Conservation (phyloP, 2,329 filamentous ascomycete genomes). For the Rhynchosporium agropyri region DNA sequence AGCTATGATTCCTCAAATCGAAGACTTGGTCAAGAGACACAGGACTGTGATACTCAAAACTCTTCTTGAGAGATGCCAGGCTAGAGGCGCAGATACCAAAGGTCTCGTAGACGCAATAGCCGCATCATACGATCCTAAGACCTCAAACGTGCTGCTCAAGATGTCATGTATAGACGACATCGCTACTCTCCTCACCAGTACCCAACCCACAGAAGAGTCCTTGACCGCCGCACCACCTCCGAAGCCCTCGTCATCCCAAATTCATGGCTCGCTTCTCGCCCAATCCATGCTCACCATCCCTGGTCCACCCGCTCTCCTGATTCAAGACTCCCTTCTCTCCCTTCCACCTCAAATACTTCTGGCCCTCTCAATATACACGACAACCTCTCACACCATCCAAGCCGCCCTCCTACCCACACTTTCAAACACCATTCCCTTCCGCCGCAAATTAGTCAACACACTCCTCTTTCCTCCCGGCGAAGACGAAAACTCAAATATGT, state of each 20-base stretch:
- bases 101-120: conserved; percentile 57
- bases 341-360: conserved; percentile 59
- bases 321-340: conserved; percentile 71
- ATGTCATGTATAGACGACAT: conserved; percentile 62
- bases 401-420: conserved; percentile 58
- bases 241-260: conserved; percentile 53
- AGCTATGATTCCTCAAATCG: conserved; percentile 72
- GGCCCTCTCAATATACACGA: conserved; percentile 58
- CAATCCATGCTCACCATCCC: conserved; percentile 77
- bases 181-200: conserved; percentile 50
- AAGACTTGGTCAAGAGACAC: conserved; percentile 71
- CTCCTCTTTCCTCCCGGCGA: conserved; percentile 47
- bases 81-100: conserved; percentile 61
- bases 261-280: conserved; percentile 82
- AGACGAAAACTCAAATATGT: conserved; percentile 5
- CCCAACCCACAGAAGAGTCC: conserved; percentile 40
- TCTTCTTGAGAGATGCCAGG: conserved; percentile 79
- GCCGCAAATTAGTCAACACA: conserved; percentile 63
- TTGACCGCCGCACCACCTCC: conserved; percentile 35
- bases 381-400: conserved; percentile 65
- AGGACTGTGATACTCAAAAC: conserved; percentile 79
- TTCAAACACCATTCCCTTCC: conserved; percentile 62
- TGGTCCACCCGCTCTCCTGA: conserved; percentile 66
- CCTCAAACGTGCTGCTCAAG: conserved; percentile 55
- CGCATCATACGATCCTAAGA: conserved; percentile 57